A percentile compares a stretch with the other conserved stretches of the same genome.
phyloP scores from a whole-genome alignment of 768 basidiomycete species.

The Lanmaoa pseudosensibilis region DNA sequence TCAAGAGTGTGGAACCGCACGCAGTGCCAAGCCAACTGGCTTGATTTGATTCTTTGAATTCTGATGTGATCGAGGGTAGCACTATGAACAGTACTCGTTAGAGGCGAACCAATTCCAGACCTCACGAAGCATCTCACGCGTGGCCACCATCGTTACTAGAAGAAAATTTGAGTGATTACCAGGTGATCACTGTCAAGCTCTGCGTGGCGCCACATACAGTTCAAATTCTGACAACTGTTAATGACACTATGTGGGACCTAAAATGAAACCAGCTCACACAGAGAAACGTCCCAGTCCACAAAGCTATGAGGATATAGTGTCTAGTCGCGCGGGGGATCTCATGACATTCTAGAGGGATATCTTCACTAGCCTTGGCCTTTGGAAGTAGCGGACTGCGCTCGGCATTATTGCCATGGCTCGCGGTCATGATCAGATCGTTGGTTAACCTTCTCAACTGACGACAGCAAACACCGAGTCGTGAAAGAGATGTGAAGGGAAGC shows the following conservation, averaged over 20 bases:
- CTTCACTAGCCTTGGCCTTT: not conserved
- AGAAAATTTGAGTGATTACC: not conserved
- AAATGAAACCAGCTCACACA: conserved; percentile 44
- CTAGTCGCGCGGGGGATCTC: conserved; percentile 58
- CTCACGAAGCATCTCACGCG: conserved; percentile 3
- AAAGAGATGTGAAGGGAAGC: not conserved
- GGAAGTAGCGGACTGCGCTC: conserved; percentile 29
- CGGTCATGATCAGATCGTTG: not conserved
- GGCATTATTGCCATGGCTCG: not conserved
- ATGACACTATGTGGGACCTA: not conserved
- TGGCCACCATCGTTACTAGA: conserved; percentile 26
- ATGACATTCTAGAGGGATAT: conserved; percentile 41
- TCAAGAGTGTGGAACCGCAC: conserved; percentile 2
- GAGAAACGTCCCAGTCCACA: conserved; percentile 69
- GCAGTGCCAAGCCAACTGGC: conserved; percentile 29
- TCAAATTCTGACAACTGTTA: conserved; percentile 5
- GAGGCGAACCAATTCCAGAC: not conserved
- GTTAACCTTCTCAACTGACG: not conserved
- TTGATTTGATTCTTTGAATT: conserved; percentile 27
- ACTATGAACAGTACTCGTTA: conserved; percentile 4
- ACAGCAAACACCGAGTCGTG: too few species aligned
- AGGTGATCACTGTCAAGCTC: not conserved
- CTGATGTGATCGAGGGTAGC: conserved; percentile 21
- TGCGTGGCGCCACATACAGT: conserved; percentile 2
- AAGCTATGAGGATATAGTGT: conserved; percentile 59